These are phyloP conservation scores for Mycena galericulata DNA, from an alignment of 768 basidiomycete genomes.

Conservation along the genomic window DNA sequence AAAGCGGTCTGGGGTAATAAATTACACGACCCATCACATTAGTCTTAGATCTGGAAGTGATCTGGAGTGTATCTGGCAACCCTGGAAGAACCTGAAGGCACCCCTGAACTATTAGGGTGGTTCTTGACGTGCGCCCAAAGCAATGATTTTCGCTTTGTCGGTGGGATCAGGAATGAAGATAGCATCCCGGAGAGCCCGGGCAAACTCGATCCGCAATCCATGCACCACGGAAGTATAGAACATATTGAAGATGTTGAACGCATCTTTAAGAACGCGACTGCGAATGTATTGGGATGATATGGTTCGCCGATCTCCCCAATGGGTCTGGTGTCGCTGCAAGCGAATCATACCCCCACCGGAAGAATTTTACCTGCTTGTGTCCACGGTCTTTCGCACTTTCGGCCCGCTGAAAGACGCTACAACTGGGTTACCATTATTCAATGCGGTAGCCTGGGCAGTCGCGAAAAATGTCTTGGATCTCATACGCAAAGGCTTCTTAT, in stretches of 20 bases:
- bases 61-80: no score
- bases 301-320: conserved; percentile 21
- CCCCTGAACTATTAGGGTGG: no score
- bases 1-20: no score
- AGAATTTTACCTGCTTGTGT: conserved; percentile 32
- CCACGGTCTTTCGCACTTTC: conserved; percentile 32
- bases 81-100: no score
- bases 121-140: no score
- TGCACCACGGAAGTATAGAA: conserved; percentile 21
- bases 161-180: no score
- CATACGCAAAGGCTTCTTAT: neutral
- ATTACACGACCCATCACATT: no score
- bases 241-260: no score
- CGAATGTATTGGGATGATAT: conserved; percentile 16
- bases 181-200: no score
- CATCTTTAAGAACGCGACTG: no score
- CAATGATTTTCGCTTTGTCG: no score
- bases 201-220: conserved; percentile 17
- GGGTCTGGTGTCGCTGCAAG: conserved; percentile 36
- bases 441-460: neutral
- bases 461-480: neutral
- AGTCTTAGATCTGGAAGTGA: no score
- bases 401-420: conserved; percentile 39
- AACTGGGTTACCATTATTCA: neutral
- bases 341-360: conserved; percentile 38